Percentiles rank a stretch among this genome's conserved stretches.
phyloP scores from a whole-genome alignment of 2,329 filamentous ascomycete species.

The Coleophoma cylindrospora region DNA sequence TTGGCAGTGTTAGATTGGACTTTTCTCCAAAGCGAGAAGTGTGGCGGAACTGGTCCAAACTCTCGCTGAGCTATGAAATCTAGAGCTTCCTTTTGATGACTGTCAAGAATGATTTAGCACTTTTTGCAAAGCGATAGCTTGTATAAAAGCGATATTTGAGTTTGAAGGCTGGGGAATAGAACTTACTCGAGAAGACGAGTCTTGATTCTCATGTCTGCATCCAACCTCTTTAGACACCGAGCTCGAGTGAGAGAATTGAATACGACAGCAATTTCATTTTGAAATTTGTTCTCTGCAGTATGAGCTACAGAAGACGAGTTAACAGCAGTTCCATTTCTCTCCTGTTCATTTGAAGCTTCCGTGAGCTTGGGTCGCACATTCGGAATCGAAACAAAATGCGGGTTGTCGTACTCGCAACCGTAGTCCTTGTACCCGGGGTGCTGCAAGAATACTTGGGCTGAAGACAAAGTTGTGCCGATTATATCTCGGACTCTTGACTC shows the following conservation, averaged over 20 bases:
- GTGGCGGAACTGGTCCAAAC: slow-evolving; percentile 24
- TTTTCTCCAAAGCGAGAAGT: slow-evolving; percentile 28
- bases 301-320: not conserved
- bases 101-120: slow-evolving; percentile 14
- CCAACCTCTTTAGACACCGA: not conserved
- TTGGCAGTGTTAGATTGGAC: slow-evolving; percentile 6
- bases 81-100: slow-evolving; percentile 33
- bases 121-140: too few relatives aligned
- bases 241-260: slow-evolving; percentile 6
- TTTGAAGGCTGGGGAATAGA: too few relatives aligned
- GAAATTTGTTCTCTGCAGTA: not conserved
- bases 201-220: not conserved
- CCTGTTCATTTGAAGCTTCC: not conserved
- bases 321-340: not conserved
- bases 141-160: too few relatives aligned
- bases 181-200: not conserved
- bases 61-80: slow-evolving; percentile 34
- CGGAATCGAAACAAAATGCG: not conserved
- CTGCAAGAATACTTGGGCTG: not conserved
- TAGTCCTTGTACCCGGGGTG: not conserved
- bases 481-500: not conserved
- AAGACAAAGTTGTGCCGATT: not conserved
- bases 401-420: not conserved
- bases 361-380: not conserved
- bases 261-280: not conserved